These are phyloP conservation scores for Fibroporia radiculosa DNA, from an alignment of 768 basidiomycete genomes.

Conservation along the genomic window DNA sequence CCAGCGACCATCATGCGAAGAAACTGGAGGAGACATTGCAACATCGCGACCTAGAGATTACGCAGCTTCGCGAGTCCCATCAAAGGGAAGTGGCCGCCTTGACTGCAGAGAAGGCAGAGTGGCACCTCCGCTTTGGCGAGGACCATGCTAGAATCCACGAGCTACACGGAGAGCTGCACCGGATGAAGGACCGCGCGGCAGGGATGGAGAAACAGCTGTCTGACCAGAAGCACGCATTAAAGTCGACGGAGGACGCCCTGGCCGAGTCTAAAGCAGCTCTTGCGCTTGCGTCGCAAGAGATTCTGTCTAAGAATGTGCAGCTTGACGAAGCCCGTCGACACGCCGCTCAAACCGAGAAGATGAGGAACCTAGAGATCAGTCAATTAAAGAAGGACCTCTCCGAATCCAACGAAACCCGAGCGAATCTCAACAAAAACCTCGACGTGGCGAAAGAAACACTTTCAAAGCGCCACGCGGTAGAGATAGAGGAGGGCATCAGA, in stretches of 20 bases:
- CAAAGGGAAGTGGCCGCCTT: not conserved
- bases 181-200: not conserved
- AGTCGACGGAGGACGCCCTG: not conserved
- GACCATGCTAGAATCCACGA: not conserved
- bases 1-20: conserved; percentile 1
- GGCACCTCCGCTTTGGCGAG: not conserved
- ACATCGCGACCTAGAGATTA: not conserved
- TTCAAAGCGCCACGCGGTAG: not conserved
- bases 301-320: not conserved
- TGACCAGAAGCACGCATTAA: not conserved
- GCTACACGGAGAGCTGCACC: not conserved
- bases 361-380: not conserved
- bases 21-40: not conserved
- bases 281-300: not conserved
- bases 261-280: conserved; percentile 2
- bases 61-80: not conserved
- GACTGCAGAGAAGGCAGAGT: not conserved
- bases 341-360: not conserved
- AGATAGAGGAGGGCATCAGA: not conserved
- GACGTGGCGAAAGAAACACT: not conserved
- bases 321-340: not conserved
- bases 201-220: not conserved
- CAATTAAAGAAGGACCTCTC: conserved; percentile 2
- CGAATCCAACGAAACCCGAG: not conserved
- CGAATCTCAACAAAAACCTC: not conserved